phyloP scores from a whole-genome alignment of 495 filamentous ascomycete genomes.

The Penicillium longicatenatum region DNA sequence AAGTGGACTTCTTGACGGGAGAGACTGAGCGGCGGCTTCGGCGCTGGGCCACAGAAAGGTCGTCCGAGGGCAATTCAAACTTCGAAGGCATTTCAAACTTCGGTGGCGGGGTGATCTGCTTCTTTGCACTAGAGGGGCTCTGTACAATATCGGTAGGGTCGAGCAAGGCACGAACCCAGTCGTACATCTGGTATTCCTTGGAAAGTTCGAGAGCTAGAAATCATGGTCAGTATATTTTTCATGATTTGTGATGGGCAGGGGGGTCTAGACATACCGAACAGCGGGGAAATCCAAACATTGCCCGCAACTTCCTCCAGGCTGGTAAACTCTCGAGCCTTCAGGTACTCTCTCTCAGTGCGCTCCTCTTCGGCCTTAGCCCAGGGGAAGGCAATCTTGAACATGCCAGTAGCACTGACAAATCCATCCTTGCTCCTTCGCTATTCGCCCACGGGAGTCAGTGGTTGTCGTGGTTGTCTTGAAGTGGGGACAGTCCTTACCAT shows the following conservation, averaged over 20 bases:
- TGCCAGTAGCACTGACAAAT: constrained; percentile 92
- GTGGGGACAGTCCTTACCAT: constrained; percentile 62
- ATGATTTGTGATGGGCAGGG: no score
- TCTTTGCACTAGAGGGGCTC: constrained; percentile 56
- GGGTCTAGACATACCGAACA: constrained; percentile 59
- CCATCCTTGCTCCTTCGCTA: constrained; percentile 91
- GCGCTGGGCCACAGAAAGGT: constrained; percentile 37
- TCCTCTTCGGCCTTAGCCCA: constrained; percentile 87
- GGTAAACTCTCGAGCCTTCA: constrained; percentile 75
- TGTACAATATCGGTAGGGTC: constrained; percentile 71
- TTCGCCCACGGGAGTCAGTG: constrained; percentile 8
- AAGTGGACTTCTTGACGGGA: constrained; percentile 57
- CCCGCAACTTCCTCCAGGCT: constrained; percentile 91
- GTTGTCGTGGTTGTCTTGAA: neutral
- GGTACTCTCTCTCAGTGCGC: constrained; percentile 78
- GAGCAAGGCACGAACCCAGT: constrained; percentile 88
- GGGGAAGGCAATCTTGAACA: constrained; percentile 99
- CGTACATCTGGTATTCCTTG: constrained; percentile 76
- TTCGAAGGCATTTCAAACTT: constrained; percentile 60
- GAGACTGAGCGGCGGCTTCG: constrained; percentile 59
- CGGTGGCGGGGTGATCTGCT: constrained; percentile 71
- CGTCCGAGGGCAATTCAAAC: constrained; percentile 54
- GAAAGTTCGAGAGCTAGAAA: constrained; percentile 74
- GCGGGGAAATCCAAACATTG: constrained; percentile 92
- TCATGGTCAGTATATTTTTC: neutral